Percentiles rank a stretch among this genome's conserved stretches.
Conservation (phyloP, 2,329 filamentous ascomycete species). For the Helminthosporium solani region DNA sequence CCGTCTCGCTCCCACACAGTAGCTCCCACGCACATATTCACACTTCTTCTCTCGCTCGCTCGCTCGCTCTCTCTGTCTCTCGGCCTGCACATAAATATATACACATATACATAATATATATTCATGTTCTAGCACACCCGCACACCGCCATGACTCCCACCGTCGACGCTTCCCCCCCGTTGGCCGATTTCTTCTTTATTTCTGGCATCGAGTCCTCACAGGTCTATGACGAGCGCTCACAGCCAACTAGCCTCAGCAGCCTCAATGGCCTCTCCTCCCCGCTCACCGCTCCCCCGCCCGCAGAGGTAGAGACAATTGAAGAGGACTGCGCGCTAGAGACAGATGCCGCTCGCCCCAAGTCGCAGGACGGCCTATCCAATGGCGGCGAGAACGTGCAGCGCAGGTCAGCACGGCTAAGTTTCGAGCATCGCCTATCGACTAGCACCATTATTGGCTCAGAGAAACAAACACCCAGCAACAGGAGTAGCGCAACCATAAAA, state of each 20-base stretch:
- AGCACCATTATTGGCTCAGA: slow-evolving; percentile 49
- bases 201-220: slow-evolving; percentile 54
- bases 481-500: slow-evolving; percentile 65
- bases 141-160: slow-evolving; percentile 35
- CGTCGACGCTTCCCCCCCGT: slow-evolving; percentile 40
- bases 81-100: too few relatives aligned
- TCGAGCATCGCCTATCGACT: slow-evolving; percentile 53
- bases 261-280: slow-evolving; percentile 29
- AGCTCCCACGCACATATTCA: too few relatives aligned
- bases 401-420: slow-evolving; percentile 46
- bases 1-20: too few relatives aligned
- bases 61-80: slow-evolving; percentile 18
- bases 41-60: too few relatives aligned
- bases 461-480: slow-evolving; percentile 58
- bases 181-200: slow-evolving; percentile 69
- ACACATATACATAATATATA: too few relatives aligned
- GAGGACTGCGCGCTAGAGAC: slow-evolving; percentile 60
- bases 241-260: slow-evolving; percentile 27
- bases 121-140: slow-evolving; percentile 28
- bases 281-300: slow-evolving; percentile 27
- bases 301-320: slow-evolving; percentile 56
- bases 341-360: slow-evolving; percentile 47
- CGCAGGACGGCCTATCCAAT: slow-evolving; percentile 46
- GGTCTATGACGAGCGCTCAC: slow-evolving; percentile 50
- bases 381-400: slow-evolving; percentile 39